Evolutionary conservation across 176 grass and related monocot genomes (phyloP).

Genomic region (Hsuehochloa calcarea): DNA sequence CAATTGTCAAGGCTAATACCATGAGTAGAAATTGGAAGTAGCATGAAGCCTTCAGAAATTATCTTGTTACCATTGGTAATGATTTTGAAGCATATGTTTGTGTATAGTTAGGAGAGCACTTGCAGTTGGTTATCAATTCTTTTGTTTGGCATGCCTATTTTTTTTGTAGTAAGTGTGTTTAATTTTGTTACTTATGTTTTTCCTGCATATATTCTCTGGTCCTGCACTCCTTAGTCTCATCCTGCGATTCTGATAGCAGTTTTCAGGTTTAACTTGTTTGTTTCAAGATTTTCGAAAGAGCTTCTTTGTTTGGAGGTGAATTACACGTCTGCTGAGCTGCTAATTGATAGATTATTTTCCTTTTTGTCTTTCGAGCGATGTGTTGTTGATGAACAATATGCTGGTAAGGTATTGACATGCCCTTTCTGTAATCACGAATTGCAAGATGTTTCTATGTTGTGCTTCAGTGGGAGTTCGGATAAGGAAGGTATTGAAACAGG

Average conservation of each 20-base stretch:
- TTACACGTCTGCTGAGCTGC: neutral
- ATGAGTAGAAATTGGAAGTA: neutral
- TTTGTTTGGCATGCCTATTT: neutral
- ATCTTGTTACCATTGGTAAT: neutral
- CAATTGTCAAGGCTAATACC: constrained; percentile 10
- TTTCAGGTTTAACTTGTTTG: neutral
- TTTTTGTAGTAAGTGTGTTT: neutral
- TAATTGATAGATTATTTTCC: neutral
- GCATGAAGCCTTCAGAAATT: neutral
- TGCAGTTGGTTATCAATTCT: neutral
- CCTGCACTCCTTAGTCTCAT: neutral
- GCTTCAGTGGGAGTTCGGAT: neutral
- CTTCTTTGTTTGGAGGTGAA: neutral
- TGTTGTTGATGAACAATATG: neutral
- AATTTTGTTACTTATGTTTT: neutral
- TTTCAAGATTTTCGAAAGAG: neutral
- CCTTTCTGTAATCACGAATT: neutral
- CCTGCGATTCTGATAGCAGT: neutral
- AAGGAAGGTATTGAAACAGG: neutral
- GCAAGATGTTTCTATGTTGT: neutral
- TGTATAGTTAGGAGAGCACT: constrained; percentile 7
- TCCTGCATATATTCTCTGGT: neutral
- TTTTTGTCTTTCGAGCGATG: neutral
- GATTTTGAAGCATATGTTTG: constrained; percentile 12
- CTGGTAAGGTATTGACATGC: neutral